Conservation (phyloP, 352 stramenopile species). For the Phytophthora lateralis region DNA sequence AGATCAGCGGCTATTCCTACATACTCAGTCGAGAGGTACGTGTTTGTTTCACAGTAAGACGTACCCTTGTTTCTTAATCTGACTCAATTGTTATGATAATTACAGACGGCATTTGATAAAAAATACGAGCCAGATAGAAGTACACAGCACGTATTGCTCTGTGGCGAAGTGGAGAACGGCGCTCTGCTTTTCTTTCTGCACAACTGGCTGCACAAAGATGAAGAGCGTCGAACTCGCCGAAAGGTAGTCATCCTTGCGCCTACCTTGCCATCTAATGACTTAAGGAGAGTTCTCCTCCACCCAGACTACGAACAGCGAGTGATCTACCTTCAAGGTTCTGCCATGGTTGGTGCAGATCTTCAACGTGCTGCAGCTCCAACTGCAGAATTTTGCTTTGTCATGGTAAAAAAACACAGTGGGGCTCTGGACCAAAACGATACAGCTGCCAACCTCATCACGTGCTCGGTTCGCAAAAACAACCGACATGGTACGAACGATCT, state of each 20-base stretch:
- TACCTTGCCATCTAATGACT: constrained; percentile 53
- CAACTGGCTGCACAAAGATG: constrained; percentile 74
- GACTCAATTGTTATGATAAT: constrained; percentile 6
- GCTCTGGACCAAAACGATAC: constrained; percentile 71
- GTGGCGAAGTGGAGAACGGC: constrained; percentile 74
- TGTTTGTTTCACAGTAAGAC: not conserved
- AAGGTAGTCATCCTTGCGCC: constrained; percentile 80
- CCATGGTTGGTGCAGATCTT: constrained; percentile 76
- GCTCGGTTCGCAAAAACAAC: constrained; percentile 80
- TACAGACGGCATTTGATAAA: constrained; percentile 80
- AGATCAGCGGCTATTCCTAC: constrained; percentile 71
- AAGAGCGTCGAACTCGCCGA: constrained; percentile 54
- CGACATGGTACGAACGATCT: constrained; percentile 44
- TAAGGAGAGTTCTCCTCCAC: constrained; percentile 71
- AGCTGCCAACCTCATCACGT: constrained; percentile 74
- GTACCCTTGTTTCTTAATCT: not conserved
- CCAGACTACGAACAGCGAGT: constrained; percentile 79
- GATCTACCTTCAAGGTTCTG: constrained; percentile 76
- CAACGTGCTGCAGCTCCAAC: constrained; percentile 54
- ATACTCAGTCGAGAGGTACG: constrained; percentile 74
- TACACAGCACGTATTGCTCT: constrained; percentile 79
- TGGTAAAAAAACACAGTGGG: constrained; percentile 73
- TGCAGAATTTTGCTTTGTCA: constrained; percentile 73
- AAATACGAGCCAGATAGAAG: constrained; percentile 67
- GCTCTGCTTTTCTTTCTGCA: constrained; percentile 81